Evolutionary conservation across 2,329 filamentous ascomycete genomes (phyloP).

Genomic region (Teratosphaeria nubilosa): DNA sequence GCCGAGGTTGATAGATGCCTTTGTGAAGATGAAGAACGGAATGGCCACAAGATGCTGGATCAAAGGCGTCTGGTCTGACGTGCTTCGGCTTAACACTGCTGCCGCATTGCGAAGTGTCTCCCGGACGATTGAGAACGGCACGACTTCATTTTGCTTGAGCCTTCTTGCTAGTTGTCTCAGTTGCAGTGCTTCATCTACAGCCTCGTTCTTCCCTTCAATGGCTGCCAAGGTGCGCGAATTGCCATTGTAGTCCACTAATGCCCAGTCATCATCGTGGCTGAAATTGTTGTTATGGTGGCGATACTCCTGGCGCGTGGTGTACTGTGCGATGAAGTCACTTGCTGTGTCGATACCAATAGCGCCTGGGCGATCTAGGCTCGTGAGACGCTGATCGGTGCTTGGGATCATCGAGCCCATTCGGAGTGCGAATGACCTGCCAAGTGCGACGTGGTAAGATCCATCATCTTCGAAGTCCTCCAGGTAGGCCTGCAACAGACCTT

Average conservation of each 20-base stretch:
- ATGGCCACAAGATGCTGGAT: conserved; percentile 83
- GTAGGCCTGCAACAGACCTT: conserved; percentile 91
- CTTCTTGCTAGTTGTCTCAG: conserved; percentile 64
- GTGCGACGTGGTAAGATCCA: conserved; percentile 77
- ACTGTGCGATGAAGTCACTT: conserved; percentile 93
- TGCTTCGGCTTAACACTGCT: conserved; percentile 70
- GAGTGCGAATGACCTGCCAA: conserved; percentile 87
- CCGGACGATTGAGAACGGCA: conserved; percentile 64
- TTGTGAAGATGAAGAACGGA: conserved; percentile 86
- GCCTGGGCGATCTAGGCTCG: conserved; percentile 66
- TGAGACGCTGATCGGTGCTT: conserved; percentile 72
- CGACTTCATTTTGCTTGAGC: conserved; percentile 56
- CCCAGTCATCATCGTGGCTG: conserved; percentile 18
- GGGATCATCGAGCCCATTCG: conserved; percentile 87
- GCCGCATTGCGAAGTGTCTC: conserved; percentile 78
- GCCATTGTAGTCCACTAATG: conserved; percentile 21
- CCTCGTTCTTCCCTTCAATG: neutral
- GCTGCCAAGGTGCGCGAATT: conserved; percentile 2
- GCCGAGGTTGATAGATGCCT: conserved; percentile 89
- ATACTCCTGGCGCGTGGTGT: conserved; percentile 93
- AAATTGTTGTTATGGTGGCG: conserved; percentile 62
- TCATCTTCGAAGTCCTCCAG: conserved; percentile 91
- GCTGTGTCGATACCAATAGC: conserved; percentile 75
- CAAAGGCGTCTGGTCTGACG: conserved; percentile 65
- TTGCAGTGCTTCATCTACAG: conserved; percentile 37